These are phyloP conservation scores for Beta corolliflora DNA, from an alignment of 179 eudicot species.

Conservation along the genomic window DNA sequence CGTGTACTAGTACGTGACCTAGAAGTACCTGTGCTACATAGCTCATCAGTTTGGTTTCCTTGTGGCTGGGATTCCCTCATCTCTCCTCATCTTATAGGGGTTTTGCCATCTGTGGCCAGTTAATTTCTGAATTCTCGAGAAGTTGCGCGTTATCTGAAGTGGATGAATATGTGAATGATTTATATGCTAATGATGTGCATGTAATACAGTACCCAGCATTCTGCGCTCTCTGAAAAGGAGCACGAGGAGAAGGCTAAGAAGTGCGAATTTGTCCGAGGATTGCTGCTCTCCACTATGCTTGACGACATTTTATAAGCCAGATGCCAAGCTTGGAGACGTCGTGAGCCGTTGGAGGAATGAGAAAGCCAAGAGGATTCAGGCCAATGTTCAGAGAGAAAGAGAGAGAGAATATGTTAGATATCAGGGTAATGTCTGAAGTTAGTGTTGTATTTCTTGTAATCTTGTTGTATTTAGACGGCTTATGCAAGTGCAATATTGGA, in stretches of 20 bases:
- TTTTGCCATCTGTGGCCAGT: too few species aligned
- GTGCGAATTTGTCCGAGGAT: constrained; percentile 69
- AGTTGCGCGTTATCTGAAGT: too few species aligned
- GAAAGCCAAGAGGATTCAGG: background rate
- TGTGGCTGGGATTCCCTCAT: too few species aligned
- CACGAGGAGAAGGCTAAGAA: constrained; percentile 75
- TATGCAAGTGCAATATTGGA: constrained; percentile 18
- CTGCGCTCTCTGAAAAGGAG: constrained; percentile 66
- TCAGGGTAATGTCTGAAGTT: background rate
- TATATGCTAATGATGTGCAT: too few species aligned
- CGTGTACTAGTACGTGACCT: too few species aligned
- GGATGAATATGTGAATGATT: too few species aligned
- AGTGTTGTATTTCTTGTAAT: constrained; percentile 12
- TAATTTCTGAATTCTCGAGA: too few species aligned
- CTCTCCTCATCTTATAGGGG: too few species aligned
- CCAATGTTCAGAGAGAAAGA: constrained; percentile 13
- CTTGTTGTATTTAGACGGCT: constrained; percentile 25
- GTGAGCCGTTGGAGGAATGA: constrained; percentile 2
- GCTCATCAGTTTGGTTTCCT: too few species aligned
- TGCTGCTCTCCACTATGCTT: constrained; percentile 71
- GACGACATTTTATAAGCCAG: constrained; percentile 52
- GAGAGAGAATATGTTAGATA: constrained; percentile 12
- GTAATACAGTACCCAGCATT: constrained; percentile 33
- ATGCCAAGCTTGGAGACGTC: constrained; percentile 2
- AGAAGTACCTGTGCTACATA: too few species aligned